A percentile compares a stretch with the other conserved stretches of the same genome.
Evolutionary conservation across 257 asterid species (phyloP).

Genomic region (Nicotiana otophora): DNA sequence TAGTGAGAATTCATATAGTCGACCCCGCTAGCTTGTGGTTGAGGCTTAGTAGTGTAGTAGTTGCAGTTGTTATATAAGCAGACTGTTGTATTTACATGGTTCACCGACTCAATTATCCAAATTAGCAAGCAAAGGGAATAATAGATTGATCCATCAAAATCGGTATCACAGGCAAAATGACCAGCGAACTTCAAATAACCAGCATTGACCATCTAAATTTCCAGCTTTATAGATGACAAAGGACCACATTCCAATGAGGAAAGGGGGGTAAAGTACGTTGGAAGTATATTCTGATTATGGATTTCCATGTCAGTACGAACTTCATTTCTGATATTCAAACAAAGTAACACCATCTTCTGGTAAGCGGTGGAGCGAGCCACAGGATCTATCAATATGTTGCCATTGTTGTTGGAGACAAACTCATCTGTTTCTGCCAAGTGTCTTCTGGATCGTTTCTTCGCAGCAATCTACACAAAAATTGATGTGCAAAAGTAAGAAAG

Average conservation of each 20-base stretch:
- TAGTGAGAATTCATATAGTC: neutral
- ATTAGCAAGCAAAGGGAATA: neutral
- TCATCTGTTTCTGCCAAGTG: slow-evolving; percentile 88
- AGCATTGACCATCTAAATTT: neutral
- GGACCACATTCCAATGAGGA: neutral
- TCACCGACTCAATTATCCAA: neutral
- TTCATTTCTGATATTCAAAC: slow-evolving; percentile 59
- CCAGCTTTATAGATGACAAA: slow-evolving; percentile 3
- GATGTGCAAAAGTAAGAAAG: neutral
- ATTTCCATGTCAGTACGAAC: slow-evolving; percentile 78
- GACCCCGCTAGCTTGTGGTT: neutral
- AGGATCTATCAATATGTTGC: slow-evolving; percentile 59
- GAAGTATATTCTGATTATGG: slow-evolving; percentile 71
- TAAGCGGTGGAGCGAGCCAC: slow-evolving; percentile 74
- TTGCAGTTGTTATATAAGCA: neutral
- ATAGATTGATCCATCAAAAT: neutral
- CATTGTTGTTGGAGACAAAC: slow-evolving; percentile 54
- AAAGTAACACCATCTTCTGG: slow-evolving; percentile 65
- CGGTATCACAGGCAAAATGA: neutral
- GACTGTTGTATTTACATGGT: too few species aligned
- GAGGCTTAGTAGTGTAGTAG: neutral
- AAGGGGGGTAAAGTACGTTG: slow-evolving; percentile 42
- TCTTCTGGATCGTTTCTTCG: slow-evolving; percentile 77
- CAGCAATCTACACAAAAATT: slow-evolving; percentile 54
- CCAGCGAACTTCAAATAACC: neutral